Evolutionary conservation across 495 filamentous ascomycete genomes (phyloP).

Genomic region (Thermochaetoides thermophila): DNA sequence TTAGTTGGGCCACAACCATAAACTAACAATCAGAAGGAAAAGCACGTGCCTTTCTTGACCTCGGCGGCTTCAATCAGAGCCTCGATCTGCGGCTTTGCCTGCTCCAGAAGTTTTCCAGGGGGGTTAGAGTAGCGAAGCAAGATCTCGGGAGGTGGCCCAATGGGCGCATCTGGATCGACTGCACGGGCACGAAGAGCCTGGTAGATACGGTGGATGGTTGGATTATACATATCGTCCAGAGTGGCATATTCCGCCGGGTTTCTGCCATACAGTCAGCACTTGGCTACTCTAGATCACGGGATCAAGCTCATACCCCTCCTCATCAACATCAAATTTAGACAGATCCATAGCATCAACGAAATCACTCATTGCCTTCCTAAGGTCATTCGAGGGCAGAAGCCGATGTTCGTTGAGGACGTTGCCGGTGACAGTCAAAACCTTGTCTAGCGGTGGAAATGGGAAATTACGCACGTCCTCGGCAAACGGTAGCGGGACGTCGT

Average conservation of each 20-base stretch:
- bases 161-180: constrained; percentile 50
- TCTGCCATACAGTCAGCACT: constrained; percentile 31
- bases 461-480: constrained; percentile 82
- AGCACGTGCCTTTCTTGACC: constrained; percentile 65
- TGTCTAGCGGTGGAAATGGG: constrained; percentile 80
- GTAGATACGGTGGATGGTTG: constrained; percentile 78
- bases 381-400: constrained; percentile 61
- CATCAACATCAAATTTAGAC: constrained; percentile 38
- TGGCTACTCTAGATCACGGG: background rate
- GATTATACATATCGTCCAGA: constrained; percentile 78
- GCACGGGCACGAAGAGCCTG: constrained; percentile 74
- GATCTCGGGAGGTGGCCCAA: constrained; percentile 51
- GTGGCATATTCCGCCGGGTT: constrained; percentile 55
- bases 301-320: constrained; percentile 48
- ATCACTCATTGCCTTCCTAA: constrained; percentile 68
- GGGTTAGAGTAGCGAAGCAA: constrained; percentile 63
- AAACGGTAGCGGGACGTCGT: constrained; percentile 89
- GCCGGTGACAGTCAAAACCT: constrained; percentile 80
- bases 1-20: constrained; percentile 41
- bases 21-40: background rate
- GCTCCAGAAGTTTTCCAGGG: constrained; percentile 46
- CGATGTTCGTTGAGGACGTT: constrained; percentile 70
- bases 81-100: constrained; percentile 41
- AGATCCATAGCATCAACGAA: constrained; percentile 95
- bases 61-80: constrained; percentile 52